Conservation (phyloP, 306 rosid species). For the Gillenia trifoliata region DNA sequence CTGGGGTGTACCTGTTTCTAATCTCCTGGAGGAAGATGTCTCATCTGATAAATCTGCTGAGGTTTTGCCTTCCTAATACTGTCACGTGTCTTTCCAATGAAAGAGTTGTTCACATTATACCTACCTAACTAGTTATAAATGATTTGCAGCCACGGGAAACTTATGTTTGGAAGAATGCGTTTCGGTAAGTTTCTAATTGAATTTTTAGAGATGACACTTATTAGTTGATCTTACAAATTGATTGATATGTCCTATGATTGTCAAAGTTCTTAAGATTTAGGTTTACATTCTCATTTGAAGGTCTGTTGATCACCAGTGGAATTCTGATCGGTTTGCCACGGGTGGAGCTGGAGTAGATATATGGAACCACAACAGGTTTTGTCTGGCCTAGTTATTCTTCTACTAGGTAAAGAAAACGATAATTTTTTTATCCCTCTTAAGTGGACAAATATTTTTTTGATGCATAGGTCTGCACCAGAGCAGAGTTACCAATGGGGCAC, state of each 20-base stretch:
- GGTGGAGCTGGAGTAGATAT: constrained; percentile 85
- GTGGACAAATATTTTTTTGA: not conserved
- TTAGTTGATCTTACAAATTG: not conserved
- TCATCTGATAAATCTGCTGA: constrained; percentile 37
- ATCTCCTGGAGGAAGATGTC: constrained; percentile 37
- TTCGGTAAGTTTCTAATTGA: constrained; percentile 51
- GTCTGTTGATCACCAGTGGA: constrained; percentile 93
- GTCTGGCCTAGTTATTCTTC: constrained; percentile 14
- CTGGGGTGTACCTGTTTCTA: constrained; percentile 64
- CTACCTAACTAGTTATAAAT: constrained; percentile 23
- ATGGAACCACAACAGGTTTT: constrained; percentile 90
- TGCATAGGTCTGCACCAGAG: constrained; percentile 69
- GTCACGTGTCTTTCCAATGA: not conserved
- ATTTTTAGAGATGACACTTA: constrained; percentile 4
- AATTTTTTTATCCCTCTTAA: not conserved
- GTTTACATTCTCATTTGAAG: constrained; percentile 33
- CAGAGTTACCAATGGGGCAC: constrained; percentile 76
- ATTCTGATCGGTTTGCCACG: constrained; percentile 81
- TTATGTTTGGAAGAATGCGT: constrained; percentile 71
- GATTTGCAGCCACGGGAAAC: constrained; percentile 63
- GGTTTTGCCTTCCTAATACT: constrained; percentile 32
- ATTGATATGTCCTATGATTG: not conserved
- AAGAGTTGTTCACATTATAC: not conserved
- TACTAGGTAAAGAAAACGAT: not conserved
- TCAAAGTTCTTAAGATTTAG: not conserved